phyloP scores from a whole-genome alignment of 1,139 yeast species.

The Saccharomyces hybrid region DNA sequence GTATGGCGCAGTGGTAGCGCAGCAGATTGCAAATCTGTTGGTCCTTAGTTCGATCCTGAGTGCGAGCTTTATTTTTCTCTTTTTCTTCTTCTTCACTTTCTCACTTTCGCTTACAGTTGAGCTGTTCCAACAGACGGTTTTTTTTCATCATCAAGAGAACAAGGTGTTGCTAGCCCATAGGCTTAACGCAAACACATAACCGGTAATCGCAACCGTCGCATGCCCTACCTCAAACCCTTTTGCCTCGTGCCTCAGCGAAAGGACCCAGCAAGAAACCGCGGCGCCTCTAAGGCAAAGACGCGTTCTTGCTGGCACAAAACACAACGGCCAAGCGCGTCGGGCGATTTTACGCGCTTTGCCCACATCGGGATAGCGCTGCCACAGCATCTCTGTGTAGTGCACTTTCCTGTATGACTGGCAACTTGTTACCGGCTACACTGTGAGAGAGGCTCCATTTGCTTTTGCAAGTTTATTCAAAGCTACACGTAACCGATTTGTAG shows the following conservation, averaged over 20 bases:
- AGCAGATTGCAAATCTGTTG: conserved; percentile 88
- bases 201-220: not conserved
- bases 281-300: not conserved
- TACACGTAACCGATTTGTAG: not conserved
- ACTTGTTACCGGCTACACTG: not conserved
- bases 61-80: conserved; percentile 46
- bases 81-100: not conserved
- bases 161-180: too few relatives aligned
- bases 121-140: too few relatives aligned
- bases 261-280: not conserved
- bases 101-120: too few relatives aligned
- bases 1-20: conserved; percentile 90
- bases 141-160: too few relatives aligned
- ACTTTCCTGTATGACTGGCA: not conserved
- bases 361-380: not conserved
- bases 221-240: not conserved
- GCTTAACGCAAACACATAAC: too few relatives aligned
- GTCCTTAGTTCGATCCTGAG: conserved; percentile 84
- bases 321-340: not conserved
- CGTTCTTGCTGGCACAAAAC: not conserved
- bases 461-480: not conserved
- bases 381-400: not conserved
- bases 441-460: not conserved
- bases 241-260: not conserved
- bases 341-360: not conserved